Base-by-base conservation (phyloP, 164 flowering plant genomes). In the Chimonanthus salicifolius region DNA sequence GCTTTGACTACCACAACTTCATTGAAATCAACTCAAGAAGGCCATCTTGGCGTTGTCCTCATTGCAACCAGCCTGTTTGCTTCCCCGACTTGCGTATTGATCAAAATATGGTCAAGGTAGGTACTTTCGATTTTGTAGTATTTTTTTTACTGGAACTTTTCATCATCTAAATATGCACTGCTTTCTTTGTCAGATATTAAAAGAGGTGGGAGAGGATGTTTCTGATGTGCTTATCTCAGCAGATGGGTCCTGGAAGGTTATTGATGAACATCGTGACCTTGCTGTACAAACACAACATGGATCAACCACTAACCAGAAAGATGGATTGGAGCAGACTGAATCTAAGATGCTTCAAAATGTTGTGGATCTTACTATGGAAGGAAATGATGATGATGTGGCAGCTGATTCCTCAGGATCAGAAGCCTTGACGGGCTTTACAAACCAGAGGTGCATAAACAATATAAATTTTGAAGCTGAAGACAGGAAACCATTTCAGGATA, bases 1-100 rank as follows among this genome's bases (percentile, higher is more conserved):
- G 97, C 79, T 93, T 93, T 80, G 98, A 93, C 81, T 87, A 82
- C 72, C 80, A 76, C 45, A 93, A 88, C 79, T 93, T 81, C 74
- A 68, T 93, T 72, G 82, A 80, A 21, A 90, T 93, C 63, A 93
- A 91, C 75, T 78, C 84, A 72, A 88, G 91, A 78, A 84, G 85
- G 63, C 98, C 97, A 50, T 84, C 85, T 6, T 93, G 98, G 97
- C 92, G 98, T 72, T 93, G 98, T 80, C 97, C 98, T 54, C 90
- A 88, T 72, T 93, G 98, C 76, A 89, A 89, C 81, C 97, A 88
- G 78, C 78, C 75, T 70, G 85, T 86, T 75, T 80, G 89, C 85
- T 89, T 75, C 80, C 72, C 77, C 51, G 95, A 89, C 76, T 74
- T 93, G 47, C 87, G 94, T 70, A 72, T 90, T 49, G 98, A 93